Evolutionary conservation across 2,329 filamentous ascomycete genomes (phyloP), one percentile per base, ranked within the genome.

Genomic region (Mycosphaerelloides madeirae): DNA sequence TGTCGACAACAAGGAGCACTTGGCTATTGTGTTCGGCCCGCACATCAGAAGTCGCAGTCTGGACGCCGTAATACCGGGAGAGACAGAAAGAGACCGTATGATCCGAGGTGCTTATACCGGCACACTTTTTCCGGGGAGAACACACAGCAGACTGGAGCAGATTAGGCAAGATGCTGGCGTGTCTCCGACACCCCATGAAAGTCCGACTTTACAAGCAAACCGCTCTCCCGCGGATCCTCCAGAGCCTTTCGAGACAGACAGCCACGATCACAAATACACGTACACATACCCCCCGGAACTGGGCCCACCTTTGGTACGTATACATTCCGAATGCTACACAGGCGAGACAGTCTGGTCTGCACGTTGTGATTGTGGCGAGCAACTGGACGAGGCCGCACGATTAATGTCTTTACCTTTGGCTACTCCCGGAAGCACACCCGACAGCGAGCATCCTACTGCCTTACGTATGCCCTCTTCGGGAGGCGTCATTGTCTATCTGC

Each of bases 261-360:
- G 20, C 29, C 29, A 35, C 22, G 12, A n/a, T 31, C 19, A 39
- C 19, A 32, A 42, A 15, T 54, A 55, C 18, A 50, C 55, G 22
- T 25, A 25, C 9, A 50, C 58, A 31, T 55, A 57, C 14, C 53
- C 62, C 6, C 49, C 59, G 1, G 60, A 64, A 3, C 55, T 62
- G 3, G 63, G 66, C 11, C 68, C 84, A 1, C 87, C 93, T 0
- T 73, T 98, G 31, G 91, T 98, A 36, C 80, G 93, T 45, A 98
- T 98, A 62, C 93, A 98, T 67, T 95, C 87, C 3, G 93, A 98
- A 68, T 98, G 93, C 70, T 98, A 98, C 68, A 98, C 93, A 0
- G 93, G 93, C 47, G 93, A 98, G 73, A 98, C 93, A 1, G 93
- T 94, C 1, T 97, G 93, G 93, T 96, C 90, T 6, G 91, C 93